Base-by-base conservation (phyloP, 805 yeast genomes). In the Monosporozyma solicola region DNA sequence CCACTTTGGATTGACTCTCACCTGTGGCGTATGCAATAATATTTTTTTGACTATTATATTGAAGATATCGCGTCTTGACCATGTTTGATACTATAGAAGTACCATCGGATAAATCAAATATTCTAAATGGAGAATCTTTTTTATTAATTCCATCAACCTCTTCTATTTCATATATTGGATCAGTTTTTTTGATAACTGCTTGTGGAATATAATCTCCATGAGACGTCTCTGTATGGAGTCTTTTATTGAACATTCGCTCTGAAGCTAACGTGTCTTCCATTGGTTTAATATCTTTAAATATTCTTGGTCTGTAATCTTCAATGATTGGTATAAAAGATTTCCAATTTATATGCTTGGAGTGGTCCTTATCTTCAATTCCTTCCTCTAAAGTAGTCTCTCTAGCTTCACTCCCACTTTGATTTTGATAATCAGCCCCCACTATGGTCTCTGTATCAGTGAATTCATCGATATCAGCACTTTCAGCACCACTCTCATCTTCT, bases 11-110 rank as follows among this genome's bases (percentile, higher is more conserved):
- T 11, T 47, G 50, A 1, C 62, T 53, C 33, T 49, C 51, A 0
- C 68, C 67, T 8, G 63, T 54, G n/a, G 20, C 29, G n/a, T 45
- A 50, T 9, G 35, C 52, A 16, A 50, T 7, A 10, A 50, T 47
- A 22, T 57, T 59, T 10, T 58, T 59, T 35, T 62, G 62, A 13
- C 48, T 52, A 48, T 58, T 57, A 33, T 56, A 55, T 39, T 66
- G 56, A 32, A 63, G 31, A 24, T 22, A 43, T 43, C 46, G 24
- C 29, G 46, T 43, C 16, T 43, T 43, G 25, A 43, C 29, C 46
- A 43, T 24, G 24, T 24, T 24, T 5, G 46, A 43, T 43, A 13
- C 31, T 10, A 43, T 43, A 2, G 16, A 43, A 24, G 13, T 7
- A 11, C 46, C 46, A 11, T 43, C 27, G 7, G 46, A 43, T 9